These are phyloP conservation scores for Chlorella sp. DNA, from an alignment of 139 green algal genomes.

Conservation along the genomic window DNA sequence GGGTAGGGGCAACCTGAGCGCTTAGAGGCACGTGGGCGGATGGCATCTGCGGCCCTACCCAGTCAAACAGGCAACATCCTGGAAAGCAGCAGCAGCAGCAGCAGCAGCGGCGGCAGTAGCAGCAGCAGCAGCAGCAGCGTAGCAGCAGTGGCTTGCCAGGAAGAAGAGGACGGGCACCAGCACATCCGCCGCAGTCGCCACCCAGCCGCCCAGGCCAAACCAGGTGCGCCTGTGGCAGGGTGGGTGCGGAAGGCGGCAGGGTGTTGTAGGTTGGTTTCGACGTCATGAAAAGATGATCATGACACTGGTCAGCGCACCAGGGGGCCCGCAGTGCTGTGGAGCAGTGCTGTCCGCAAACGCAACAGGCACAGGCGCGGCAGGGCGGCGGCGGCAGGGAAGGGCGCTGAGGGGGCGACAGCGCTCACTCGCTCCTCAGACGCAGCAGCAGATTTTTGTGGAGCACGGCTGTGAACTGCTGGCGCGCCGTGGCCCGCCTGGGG, in stretches of 20 bases:
- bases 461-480: conserved; percentile 59
- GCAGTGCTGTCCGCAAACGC: background rate
- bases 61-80: too few species aligned
- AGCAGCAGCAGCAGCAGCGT: background rate
- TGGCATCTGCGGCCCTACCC: too few species aligned
- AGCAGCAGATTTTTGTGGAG: conserved; percentile 70
- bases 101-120: background rate
- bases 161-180: conserved; percentile 51
- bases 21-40: too few species aligned
- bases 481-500: too few species aligned
- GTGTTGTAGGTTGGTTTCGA: too few species aligned
- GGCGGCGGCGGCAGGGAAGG: too few species aligned
- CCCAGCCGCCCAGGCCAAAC: conserved; percentile 54
- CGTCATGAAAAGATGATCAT: too few species aligned
- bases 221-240: conserved; percentile 27
- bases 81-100: background rate
- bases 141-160: conserved; percentile 33
- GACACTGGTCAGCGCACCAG: too few species aligned
- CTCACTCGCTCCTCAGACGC: conserved; percentile 43
- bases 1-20: background rate
- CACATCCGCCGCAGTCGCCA: conserved; percentile 48
- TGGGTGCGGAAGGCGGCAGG: background rate
- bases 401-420: background rate
- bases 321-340: background rate
- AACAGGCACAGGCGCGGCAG: background rate